Conservation (phyloP, 805 yeast species). For the Candida cerambycidarum region DNA sequence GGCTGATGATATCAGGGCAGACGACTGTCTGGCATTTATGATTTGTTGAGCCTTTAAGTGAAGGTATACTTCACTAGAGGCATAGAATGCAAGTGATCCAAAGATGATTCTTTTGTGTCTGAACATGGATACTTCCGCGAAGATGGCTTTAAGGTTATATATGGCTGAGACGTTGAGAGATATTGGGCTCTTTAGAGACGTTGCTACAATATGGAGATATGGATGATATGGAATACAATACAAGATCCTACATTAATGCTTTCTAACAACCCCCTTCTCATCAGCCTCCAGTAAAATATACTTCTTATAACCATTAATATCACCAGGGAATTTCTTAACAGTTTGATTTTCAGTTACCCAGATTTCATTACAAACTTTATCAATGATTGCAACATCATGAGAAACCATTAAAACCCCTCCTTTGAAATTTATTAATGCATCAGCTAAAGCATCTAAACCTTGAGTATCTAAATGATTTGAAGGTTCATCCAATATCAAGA, state of each 20-base stretch:
- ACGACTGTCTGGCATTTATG: slow-evolving; percentile 32
- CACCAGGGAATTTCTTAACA: slow-evolving; percentile 77
- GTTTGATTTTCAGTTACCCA: slow-evolving; percentile 92
- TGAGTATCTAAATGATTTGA: slow-evolving; percentile 97
- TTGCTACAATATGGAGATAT: no score
- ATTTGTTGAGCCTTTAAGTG: slow-evolving; percentile 54
- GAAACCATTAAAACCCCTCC: slow-evolving; percentile 98
- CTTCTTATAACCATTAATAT: slow-evolving; percentile 85
- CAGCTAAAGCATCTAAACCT: slow-evolving; percentile 93
- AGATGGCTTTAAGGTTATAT: no score
- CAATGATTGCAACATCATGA: slow-evolving; percentile 92
- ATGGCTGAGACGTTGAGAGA: no score
- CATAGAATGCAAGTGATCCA: slow-evolving; percentile 52
- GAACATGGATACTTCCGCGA: background rate
- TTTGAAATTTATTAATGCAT: slow-evolving; percentile 80
- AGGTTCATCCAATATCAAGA: slow-evolving; percentile 93
- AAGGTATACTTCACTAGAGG: slow-evolving; percentile 64
- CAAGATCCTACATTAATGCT: slow-evolving; percentile 51
- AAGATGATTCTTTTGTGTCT: slow-evolving; percentile 1
- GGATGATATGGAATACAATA: background rate
- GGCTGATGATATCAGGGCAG: slow-evolving; percentile 17
- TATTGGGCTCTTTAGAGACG: no score
- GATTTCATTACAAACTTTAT: slow-evolving; percentile 85
- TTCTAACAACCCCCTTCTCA: slow-evolving; percentile 85
- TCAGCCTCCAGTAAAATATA: slow-evolving; percentile 79